Evolutionary conservation across 2,329 filamentous ascomycete genomes (phyloP).

Genomic region (Dactylellina drechsleri): DNA sequence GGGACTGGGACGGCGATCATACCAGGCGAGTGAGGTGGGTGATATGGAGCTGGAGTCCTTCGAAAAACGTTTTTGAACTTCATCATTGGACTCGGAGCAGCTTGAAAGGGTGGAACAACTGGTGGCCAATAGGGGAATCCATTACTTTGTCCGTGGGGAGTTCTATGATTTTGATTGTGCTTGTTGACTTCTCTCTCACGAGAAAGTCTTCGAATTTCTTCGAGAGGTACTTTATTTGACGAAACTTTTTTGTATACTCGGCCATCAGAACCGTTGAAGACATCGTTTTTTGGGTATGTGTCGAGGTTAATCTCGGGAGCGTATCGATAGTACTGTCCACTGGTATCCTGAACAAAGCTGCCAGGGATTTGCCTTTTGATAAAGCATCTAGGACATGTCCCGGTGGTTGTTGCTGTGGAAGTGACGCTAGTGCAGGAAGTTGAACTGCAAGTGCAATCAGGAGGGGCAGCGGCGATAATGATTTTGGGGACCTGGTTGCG

Average conservation of each 20-base stretch:
- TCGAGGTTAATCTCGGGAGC: constrained; percentile 40
- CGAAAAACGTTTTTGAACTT: constrained; percentile 40
- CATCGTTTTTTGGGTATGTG: constrained; percentile 30
- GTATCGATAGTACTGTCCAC: constrained; percentile 34
- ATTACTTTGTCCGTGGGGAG: neutral
- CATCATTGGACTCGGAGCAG: constrained; percentile 33
- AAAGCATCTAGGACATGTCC: constrained; percentile 40
- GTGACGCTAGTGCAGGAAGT: constrained; percentile 8
- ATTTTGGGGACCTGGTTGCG: constrained; percentile 27
- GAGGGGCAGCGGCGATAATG: constrained; percentile 21
- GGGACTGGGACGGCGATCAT: constrained; percentile 26
- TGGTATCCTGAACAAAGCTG: constrained; percentile 40
- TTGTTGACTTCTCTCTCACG: constrained; percentile 7
- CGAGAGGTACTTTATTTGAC: constrained; percentile 33
- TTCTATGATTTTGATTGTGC: constrained; percentile 1
- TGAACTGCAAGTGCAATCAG: constrained; percentile 29
- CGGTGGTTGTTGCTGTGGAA: constrained; percentile 19
- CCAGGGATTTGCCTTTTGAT: constrained; percentile 48
- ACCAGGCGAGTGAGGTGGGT: neutral
- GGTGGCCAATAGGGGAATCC: constrained; percentile 16
- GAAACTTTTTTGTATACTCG: constrained; percentile 39
- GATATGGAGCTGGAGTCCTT: constrained; percentile 2
- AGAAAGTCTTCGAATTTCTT: constrained; percentile 24
- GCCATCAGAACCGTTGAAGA: constrained; percentile 50
- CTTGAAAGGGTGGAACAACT: constrained; percentile 16